phyloP scores from a whole-genome alignment of 805 yeast genomes.

The Ogataea naganishii region DNA sequence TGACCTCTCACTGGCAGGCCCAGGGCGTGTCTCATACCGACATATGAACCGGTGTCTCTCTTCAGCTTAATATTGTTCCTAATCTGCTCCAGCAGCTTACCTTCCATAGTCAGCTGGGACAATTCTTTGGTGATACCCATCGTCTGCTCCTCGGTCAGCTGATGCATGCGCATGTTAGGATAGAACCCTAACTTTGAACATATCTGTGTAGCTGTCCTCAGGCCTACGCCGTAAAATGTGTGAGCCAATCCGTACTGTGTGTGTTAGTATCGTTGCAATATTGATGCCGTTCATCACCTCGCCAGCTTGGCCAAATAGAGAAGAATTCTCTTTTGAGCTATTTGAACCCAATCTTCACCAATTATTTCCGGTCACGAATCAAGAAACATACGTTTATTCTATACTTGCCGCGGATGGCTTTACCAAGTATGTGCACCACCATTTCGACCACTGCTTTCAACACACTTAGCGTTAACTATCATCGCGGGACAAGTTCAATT shows the following conservation, averaged over 20 bases:
- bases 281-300: background rate
- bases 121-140: conserved; percentile 83
- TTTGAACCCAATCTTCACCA: conserved; percentile 2
- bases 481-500: no score
- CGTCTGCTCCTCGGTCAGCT: conserved; percentile 79
- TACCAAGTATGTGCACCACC: conserved; percentile 47
- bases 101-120: conserved; percentile 75
- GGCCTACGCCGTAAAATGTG: conserved; percentile 84
- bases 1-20: conserved; percentile 86
- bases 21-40: conserved; percentile 82
- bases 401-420: conserved; percentile 36
- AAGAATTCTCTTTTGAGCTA: no score
- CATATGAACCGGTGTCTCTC: conserved; percentile 74
- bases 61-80: conserved; percentile 73
- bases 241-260: conserved; percentile 54
- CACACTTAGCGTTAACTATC: no score
- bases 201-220: conserved; percentile 56
- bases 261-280: background rate
- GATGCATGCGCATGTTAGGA: conserved; percentile 92
- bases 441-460: no score
- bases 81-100: conserved; percentile 63
- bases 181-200: conserved; percentile 88
- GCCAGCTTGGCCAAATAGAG: no score
- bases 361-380: no score
- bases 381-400: conserved; percentile 23